phyloP scores from a whole-genome alignment of 768 basidiomycete genomes.

The Naganishia kalamii region DNA sequence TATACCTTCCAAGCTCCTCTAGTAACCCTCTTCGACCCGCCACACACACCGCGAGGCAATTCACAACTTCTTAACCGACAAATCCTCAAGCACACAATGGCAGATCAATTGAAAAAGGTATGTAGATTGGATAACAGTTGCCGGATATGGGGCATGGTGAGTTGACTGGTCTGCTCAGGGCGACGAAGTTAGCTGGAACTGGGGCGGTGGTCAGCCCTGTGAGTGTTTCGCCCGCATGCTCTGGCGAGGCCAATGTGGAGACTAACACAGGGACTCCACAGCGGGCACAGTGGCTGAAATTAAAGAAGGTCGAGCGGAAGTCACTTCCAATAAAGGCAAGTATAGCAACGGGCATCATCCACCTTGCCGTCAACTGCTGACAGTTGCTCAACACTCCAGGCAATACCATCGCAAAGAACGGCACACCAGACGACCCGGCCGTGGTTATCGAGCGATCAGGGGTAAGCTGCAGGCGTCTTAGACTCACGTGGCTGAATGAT shows the following conservation, averaged over 20 bases:
- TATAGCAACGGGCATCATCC: not conserved
- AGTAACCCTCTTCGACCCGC: too few species aligned
- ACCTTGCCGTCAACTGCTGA: not conserved
- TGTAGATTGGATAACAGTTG: not conserved
- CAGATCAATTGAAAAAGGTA: constrained; percentile 9
- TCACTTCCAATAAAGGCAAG: constrained; percentile 52
- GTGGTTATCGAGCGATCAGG: constrained; percentile 52
- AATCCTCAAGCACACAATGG: not conserved
- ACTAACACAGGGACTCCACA: not conserved
- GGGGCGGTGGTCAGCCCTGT: constrained; percentile 42
- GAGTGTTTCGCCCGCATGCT: not conserved
- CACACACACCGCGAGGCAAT: too few species aligned
- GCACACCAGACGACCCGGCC: constrained; percentile 52
- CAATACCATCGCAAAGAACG: constrained; percentile 52
- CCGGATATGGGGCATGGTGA: not conserved
- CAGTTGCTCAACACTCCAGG: constrained; percentile 30
- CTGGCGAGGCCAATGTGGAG: not conserved
- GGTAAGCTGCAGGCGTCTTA: constrained; percentile 40
- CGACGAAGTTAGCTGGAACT: constrained; percentile 44
- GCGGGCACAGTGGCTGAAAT: constrained; percentile 50
- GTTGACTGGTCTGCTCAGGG: constrained; percentile 21
- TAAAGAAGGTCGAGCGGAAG: constrained; percentile 50
- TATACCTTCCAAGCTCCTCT: too few species aligned
- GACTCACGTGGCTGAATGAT: too few species aligned
- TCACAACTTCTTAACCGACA: not conserved